These are phyloP conservation scores for Podaxis sp. DNA, from an alignment of 768 basidiomycete genomes.

Conservation along the genomic window DNA sequence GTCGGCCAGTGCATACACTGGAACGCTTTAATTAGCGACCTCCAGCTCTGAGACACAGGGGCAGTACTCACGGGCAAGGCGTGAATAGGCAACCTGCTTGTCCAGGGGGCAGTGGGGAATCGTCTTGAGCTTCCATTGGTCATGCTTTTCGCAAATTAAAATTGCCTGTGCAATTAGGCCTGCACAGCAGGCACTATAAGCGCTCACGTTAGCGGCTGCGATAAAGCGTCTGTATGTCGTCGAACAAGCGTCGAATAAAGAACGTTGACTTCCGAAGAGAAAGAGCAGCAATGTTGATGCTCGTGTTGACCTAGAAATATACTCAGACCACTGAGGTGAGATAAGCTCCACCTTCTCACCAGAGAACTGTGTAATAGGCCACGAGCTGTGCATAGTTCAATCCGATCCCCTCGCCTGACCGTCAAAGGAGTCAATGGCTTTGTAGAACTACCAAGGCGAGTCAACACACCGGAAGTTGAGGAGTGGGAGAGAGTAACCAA, in stretches of 20 bases:
- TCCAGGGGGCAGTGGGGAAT: background rate
- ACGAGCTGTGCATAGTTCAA: no score
- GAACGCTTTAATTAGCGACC: background rate
- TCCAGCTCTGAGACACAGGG: background rate
- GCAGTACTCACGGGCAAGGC: background rate
- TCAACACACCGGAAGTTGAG: no score
- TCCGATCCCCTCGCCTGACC: no score
- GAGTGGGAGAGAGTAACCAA: no score
- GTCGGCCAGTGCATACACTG: background rate
- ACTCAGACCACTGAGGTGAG: background rate
- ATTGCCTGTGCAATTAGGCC: background rate
- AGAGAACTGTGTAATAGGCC: background rate
- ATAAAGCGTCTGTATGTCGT: background rate
- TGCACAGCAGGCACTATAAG: background rate
- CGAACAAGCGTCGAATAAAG: background rate
- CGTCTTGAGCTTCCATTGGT: background rate
- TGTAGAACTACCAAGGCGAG: no score
- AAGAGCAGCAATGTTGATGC: background rate
- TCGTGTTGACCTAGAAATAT: background rate
- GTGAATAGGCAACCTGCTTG: background rate
- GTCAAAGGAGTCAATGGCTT: no score
- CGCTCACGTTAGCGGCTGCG: background rate
- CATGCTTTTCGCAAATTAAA: background rate
- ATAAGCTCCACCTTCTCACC: background rate
- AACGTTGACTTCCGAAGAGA: background rate